phyloP scores from a whole-genome alignment of 441 rosid species.

The Pelargonium australe region DNA sequence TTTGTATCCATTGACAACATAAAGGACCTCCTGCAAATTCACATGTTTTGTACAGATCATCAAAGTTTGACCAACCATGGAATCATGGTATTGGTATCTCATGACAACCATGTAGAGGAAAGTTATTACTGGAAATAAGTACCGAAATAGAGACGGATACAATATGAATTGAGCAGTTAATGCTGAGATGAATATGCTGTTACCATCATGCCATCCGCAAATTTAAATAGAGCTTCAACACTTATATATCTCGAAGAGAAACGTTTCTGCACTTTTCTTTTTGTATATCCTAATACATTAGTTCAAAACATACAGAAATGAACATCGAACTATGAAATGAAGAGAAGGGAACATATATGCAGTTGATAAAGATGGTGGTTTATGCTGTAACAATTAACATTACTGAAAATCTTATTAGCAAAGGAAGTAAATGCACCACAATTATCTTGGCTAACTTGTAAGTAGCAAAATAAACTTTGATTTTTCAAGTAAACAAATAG shows the following conservation, averaged over 20 bases:
- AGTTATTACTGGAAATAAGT: background rate
- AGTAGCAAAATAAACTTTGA: background rate
- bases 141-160: background rate
- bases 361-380: too few relatives aligned
- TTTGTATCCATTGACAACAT: background rate
- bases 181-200: background rate
- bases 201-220: background rate
- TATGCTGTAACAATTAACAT: background rate
- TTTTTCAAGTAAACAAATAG: background rate
- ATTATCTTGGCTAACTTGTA: background rate
- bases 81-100: background rate
- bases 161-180: background rate
- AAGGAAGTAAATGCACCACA: background rate
- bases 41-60: conserved; percentile 5
- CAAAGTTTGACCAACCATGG: background rate
- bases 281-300: background rate
- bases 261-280: background rate
- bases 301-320: background rate
- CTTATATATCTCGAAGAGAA: background rate
- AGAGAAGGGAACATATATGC: background rate
- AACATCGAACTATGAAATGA: background rate
- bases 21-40: background rate
- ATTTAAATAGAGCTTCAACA: background rate
- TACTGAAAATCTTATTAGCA: background rate
- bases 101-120: background rate